Base-by-base conservation (phyloP, 1,284 basidiomycete genomes). In the Tilletia caries region DNA sequence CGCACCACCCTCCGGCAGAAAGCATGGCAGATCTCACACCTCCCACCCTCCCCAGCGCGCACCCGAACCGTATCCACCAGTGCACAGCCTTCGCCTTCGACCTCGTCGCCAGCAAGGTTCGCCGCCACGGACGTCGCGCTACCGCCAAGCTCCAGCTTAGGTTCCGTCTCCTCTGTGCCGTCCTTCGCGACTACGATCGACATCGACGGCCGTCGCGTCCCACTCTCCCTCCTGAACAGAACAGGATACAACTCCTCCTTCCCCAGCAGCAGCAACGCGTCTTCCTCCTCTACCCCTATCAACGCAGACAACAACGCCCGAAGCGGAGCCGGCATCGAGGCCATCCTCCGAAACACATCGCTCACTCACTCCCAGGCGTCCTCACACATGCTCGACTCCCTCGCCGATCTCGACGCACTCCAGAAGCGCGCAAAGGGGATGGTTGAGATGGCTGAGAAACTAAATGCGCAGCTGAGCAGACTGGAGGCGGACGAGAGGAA, bases 381-480 rank as follows among this genome's bases (percentile, higher is more conserved):
- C 29, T 32, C 58, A 10, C 87, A 89, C 73, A 89, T 98, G 86
- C 87, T 88, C 62, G 88, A 89, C 75, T 92, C 94, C 0, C 87
- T 98, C 65, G 87, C 89, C 75, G 95, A 98, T 80, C 87, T 98
- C 29, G 93, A 98, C 80, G 91, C 91, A 0, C 86, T 98, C 52
- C 95, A 92, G 91, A 86, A 91, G 66, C 92, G 94, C 82, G 94
- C 95, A 0, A 91, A 90, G 75, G 92, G 94, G 76, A 97, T 98
- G 91, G 94, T 87, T 67, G 88, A 89, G 50, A 87, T 97, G 33
- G 94, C 95, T 1, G 90, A 90, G 72, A 90, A 92, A 64, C 88
- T 98, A 74, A 95, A 93, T 81, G 89, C 91, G 71, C 91, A 90
- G 73, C 86, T 97, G 12, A 90, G 89, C 8, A 87, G 88, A 2